phyloP scores from a whole-genome alignment of 495 filamentous ascomycete genomes.

The Penicillium simplicissimum region DNA sequence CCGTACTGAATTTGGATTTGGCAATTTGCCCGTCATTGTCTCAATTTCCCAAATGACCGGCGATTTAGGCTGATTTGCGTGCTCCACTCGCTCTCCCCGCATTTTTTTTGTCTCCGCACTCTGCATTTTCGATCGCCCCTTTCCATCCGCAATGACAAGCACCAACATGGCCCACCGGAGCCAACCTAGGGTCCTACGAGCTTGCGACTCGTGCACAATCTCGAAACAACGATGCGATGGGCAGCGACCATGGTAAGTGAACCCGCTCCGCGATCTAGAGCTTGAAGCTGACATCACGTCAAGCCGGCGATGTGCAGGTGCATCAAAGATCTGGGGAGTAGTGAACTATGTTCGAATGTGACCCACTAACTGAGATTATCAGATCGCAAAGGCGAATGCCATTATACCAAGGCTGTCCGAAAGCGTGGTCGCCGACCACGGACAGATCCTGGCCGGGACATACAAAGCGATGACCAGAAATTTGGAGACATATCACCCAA shows the following conservation, averaged over 20 bases:
- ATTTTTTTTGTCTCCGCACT: slow-evolving; percentile 17
- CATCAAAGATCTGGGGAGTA: not conserved
- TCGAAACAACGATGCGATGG: slow-evolving; percentile 24
- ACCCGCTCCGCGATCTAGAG: not conserved
- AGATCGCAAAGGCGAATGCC: slow-evolving; percentile 20
- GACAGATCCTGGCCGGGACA: not conserved
- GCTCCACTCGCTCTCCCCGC: slow-evolving; percentile 6
- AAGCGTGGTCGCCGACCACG: slow-evolving; percentile 24
- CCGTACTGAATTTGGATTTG: not conserved
- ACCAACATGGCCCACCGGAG: slow-evolving; percentile 4
- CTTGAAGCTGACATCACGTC: not conserved
- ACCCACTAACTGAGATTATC: not conserved
- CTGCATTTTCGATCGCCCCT: slow-evolving; percentile 7
- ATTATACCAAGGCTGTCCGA: slow-evolving; percentile 20
- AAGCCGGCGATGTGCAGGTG: slow-evolving; percentile 23
- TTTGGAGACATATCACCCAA: slow-evolving; percentile 3
- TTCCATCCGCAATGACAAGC: slow-evolving; percentile 2
- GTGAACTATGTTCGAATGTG: not conserved
- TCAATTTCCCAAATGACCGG: not conserved
- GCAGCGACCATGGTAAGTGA: slow-evolving; percentile 20
- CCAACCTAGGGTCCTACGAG: slow-evolving; percentile 17
- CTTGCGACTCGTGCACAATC: slow-evolving; percentile 21
- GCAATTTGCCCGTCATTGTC: not conserved
- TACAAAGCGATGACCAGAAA: not conserved
- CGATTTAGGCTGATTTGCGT: not conserved